Percentiles rank a stretch among this genome's conserved stretches.
Evolutionary conservation across 139 green algal species (phyloP).

Genomic region (Chlamydomonas incerta): DNA sequence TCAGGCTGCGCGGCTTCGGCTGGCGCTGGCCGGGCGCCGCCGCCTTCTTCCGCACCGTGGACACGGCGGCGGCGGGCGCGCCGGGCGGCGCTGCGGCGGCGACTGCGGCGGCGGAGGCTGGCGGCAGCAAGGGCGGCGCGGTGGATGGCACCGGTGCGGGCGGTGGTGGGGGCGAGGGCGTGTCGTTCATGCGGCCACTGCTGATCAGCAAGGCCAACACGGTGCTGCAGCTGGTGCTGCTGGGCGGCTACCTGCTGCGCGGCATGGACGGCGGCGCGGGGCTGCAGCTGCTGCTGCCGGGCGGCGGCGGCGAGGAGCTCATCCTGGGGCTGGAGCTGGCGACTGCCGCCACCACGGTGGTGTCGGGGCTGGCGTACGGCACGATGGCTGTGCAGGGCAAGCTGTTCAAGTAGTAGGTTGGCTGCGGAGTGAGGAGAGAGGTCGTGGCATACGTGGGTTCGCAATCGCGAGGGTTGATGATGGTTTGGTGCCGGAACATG

Average conservation of each 20-base stretch:
- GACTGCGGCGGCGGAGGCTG: background rate
- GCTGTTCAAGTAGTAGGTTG: constrained; percentile 38
- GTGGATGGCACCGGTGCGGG: background rate
- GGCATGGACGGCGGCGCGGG: constrained; percentile 55
- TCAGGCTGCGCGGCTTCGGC: constrained; percentile 61
- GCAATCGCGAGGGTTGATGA: no score
- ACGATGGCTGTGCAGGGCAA: constrained; percentile 8
- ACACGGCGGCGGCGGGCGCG: background rate
- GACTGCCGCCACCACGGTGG: constrained; percentile 70
- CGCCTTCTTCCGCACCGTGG: constrained; percentile 73
- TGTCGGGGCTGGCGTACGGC: constrained; percentile 73
- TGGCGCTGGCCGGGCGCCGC: constrained; percentile 61
- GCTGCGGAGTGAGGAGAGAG: no score
- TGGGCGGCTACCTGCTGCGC: constrained; percentile 71
- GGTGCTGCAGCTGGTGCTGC: constrained; percentile 80
- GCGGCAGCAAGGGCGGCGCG: background rate
- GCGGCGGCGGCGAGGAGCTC: background rate
- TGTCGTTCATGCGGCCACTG: constrained; percentile 66
- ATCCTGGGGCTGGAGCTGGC: constrained; percentile 54
- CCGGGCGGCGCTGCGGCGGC: background rate
- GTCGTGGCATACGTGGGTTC: no score
- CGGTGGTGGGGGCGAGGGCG: background rate
- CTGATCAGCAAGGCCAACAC: constrained; percentile 93
- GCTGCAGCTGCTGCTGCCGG: constrained; percentile 50
- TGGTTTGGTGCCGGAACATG: no score